phyloP scores from a whole-genome alignment of 1,284 basidiomycete species.

The Inonotus obliquus region DNA sequence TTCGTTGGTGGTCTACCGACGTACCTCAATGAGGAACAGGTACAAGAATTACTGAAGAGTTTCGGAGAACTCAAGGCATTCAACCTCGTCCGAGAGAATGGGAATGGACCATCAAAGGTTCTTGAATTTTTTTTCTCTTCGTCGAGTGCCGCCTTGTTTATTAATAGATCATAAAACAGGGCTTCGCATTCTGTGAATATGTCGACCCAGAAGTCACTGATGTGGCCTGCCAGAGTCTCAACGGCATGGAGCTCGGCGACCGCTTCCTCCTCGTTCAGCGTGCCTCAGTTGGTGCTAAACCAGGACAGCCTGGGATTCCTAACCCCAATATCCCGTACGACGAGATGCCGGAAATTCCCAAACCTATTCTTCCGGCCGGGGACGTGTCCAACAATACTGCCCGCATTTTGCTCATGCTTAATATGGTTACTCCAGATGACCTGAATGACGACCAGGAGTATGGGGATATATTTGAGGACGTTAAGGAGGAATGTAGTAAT shows the following conservation, averaged over 20 bases:
- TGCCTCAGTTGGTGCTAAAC: slow-evolving; percentile 87
- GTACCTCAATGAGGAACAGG: slow-evolving; percentile 96
- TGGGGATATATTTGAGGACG: slow-evolving; percentile 90
- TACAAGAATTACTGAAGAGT: slow-evolving; percentile 94
- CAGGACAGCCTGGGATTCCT: slow-evolving; percentile 56
- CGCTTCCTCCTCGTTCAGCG: slow-evolving; percentile 95
- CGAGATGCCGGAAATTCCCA: slow-evolving; percentile 69
- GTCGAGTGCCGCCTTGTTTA: background rate
- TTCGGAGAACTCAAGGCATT: slow-evolving; percentile 98
- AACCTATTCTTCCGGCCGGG: slow-evolving; percentile 80
- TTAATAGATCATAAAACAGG: slow-evolving; percentile 41
- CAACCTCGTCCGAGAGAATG: slow-evolving; percentile 95
- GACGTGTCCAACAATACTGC: slow-evolving; percentile 55
- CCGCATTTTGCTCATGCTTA: slow-evolving; percentile 93
- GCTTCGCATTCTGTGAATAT: slow-evolving; percentile 99
- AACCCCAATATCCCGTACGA: slow-evolving; percentile 57
- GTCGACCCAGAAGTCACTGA: slow-evolving; percentile 87
- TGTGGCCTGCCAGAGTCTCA: slow-evolving; percentile 92
- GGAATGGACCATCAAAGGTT: slow-evolving; percentile 86
- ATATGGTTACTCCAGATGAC: slow-evolving; percentile 98
- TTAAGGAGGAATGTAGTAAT: slow-evolving; percentile 86
- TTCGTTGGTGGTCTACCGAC: slow-evolving; percentile 95
- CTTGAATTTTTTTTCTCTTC: background rate
- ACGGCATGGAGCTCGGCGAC: slow-evolving; percentile 97
- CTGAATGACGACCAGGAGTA: slow-evolving; percentile 91